Evolutionary conservation across 139 green algal species (phyloP), one percentile per base, ranked within the genome.

Genomic region (Diplosphaera chodatii): DNA sequence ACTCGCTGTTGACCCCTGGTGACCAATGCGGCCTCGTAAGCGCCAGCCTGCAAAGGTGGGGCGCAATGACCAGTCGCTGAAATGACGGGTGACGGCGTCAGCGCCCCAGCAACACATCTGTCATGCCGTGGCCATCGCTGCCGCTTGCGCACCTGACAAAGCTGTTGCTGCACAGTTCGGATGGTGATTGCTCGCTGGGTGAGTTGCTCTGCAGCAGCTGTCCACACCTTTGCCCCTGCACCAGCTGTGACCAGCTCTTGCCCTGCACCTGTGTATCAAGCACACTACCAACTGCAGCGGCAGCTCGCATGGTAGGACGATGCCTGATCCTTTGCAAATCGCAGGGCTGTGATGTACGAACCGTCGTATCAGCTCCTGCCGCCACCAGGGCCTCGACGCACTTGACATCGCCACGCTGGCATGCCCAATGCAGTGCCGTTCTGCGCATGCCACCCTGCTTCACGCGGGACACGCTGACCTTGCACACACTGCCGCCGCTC

Each of bases 341-440:
- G n/a, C n/a, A n/a, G n/a, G n/a, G n/a, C n/a, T n/a, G n/a, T n/a
- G n/a, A 63, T 31, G 23, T 6, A 63, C 20, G 33, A 21, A 74
- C 69, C 69, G 66, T 67, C 3, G 56, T 74, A 56, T 74, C 32
- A 4, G 69, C 69, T 15, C 69, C 69, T 29, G 32, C 32, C 21
- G 40, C 69, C 31, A 74, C 32, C 32, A 74, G 69, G 21, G 29
- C 29, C 32, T 74, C 69, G 5, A 74, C 69, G 21, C 55, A 48
- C 2, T 0, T 13, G 2, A 74, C 32, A 32, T 74, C 48, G 29
- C 69, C 69, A 21, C 32, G 13, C 56, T 68, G 56, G 56, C 69
- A 74, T 0, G 56, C 56, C 69, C 69, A 74, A 32, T 74, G 69
- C 69, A 74, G 69, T 25, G 69, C 69, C 6, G 69, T 74, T 1